Evolutionary conservation across 768 basidiomycete genomes (phyloP), one percentile per base, ranked within the genome.

Genomic region (Porpolomopsis calyptriformis): DNA sequence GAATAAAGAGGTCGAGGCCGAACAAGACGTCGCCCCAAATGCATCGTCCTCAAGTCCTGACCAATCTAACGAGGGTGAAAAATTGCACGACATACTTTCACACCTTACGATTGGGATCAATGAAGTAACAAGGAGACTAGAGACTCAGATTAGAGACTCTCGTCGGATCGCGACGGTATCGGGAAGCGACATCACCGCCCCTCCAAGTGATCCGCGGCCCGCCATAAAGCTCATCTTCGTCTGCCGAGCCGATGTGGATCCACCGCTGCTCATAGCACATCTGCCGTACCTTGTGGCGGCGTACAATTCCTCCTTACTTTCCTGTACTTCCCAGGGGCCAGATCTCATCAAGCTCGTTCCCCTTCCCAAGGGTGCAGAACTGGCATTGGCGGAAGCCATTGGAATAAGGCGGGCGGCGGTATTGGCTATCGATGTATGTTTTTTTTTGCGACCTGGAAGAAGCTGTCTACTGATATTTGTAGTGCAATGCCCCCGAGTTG

Each of bases 241-340:
- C 27, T 92, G 88, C 59, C 70, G 73, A 35, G 76, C 75, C 25
- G 89, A 91, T 55, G 63, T 90, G 47, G 76, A 89, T 57, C 85
- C 88, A 9, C 70, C 79, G 7, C 63, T 78, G 14, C 64, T 90
- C 41, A 67, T 89, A 43, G 77, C 76, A 39, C 88, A 92, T 60
- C 60, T 92, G 18, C 87, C 82, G 8, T 75, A 80, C 53, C 70
- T 91, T 27, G 76, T 87, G 4, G 88, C 89, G 0, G 73, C 82
- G 0, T 85, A 72, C 58, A 92, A 91, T 62, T 76, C 81, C 20
- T 52, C 24, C 61, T 10, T 57, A 50, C 39, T 55, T 4, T 14
- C 31, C 40, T 19, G 18, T 14, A 29, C 29, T 40, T 45, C 51
- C 7, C 35, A 42, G 11, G 16, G n/a, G 6, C 27, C 49, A 27